Base-by-base conservation (phyloP, 2,329 filamentous ascomycete species). In the Aspergillus unguis region DNA sequence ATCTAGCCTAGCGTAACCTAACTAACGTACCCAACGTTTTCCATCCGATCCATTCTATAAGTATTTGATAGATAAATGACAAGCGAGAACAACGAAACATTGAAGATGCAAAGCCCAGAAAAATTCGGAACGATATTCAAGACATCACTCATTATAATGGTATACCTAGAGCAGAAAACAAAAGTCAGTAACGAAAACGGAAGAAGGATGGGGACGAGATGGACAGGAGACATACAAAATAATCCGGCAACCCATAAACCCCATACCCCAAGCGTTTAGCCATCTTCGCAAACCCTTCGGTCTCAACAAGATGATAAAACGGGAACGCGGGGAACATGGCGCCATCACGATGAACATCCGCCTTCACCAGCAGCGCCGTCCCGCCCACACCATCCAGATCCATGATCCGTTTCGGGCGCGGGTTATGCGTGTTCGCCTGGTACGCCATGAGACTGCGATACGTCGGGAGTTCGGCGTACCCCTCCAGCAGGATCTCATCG, bases 281-380 rank as follows among this genome's bases (percentile, higher is more conserved):
- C 94, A 99, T 99, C 75, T 92, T 96, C 17, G 94, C 92, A 66
- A 99, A 99, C 0, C 94, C 94, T 68, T 99, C 94, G 0, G 94
- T 97, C 78, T 99, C 94, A 56, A 99, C 95, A 55, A 99, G 79
- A 72, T 99, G 88, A 69, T 96, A 97, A 68, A 99, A 99, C 3
- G 92, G 75, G 69, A 99, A 99, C 0, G 94, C 84, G 17, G 94
- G 94, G 75, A 99, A 99, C 92, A 97, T 99, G 69, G 94, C 92
- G 23, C 94, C 94, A 66, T 99, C 94, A 27, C 94, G 85, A 70
- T 99, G 94, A 26, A 99, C 94, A 54, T 97, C 92, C 1, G 92
- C 94, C 77, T 96, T 96, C 55, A 99, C 94, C 65, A 99, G 77
- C 58, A 99, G 77, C 1, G 92, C 89, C 1, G 92, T 95, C 33